phyloP scores from a whole-genome alignment of 495 filamentous ascomycete genomes.

The Xylaria telfairii region DNA sequence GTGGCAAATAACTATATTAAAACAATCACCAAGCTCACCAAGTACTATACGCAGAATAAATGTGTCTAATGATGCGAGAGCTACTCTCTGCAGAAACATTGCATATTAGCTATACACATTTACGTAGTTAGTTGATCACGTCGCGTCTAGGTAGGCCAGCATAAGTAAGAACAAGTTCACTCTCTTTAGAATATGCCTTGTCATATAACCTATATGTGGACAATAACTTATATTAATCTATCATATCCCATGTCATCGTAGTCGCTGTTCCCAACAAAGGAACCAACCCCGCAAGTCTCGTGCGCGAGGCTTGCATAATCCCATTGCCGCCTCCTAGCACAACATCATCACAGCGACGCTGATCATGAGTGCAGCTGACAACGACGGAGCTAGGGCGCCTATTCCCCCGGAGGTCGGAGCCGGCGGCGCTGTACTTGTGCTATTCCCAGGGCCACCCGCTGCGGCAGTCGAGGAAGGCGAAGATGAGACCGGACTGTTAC shows the following conservation, averaged over 20 bases:
- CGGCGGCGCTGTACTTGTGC: neutral
- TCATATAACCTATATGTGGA: neutral
- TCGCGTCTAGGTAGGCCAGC: neutral
- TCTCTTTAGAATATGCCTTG: neutral
- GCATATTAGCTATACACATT: neutral
- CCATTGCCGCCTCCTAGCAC: neutral
- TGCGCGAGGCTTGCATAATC: neutral
- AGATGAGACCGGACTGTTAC: neutral
- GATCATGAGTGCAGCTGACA: neutral
- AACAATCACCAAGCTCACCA: neutral
- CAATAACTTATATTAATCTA: neutral
- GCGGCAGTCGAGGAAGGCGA: neutral
- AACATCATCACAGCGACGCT: neutral
- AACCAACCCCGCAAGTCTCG: neutral
- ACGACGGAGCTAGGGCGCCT: neutral
- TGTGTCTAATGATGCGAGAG: too few relatives aligned
- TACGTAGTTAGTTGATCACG: neutral
- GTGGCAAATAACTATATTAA: neutral
- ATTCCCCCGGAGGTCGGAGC: neutral
- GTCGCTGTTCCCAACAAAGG: neutral
- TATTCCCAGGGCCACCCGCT: neutral
- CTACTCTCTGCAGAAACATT: too few relatives aligned
- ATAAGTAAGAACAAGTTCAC: neutral
- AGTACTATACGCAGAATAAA: too few relatives aligned
- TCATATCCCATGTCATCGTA: neutral